Conservation (phyloP, 306 rosid species). For the Lithocarpus polystachyus region DNA sequence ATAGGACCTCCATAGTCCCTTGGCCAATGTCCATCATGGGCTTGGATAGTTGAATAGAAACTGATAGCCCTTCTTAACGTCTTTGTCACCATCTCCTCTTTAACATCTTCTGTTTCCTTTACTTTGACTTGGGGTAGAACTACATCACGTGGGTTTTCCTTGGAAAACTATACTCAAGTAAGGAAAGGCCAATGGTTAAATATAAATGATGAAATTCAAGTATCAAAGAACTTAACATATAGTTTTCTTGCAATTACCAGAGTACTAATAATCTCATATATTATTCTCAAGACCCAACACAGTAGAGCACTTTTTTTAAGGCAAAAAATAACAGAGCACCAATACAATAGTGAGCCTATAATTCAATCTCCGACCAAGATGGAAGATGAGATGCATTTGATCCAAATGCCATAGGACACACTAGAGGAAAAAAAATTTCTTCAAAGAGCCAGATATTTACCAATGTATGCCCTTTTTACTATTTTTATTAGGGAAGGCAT, state of each 20-base stretch:
- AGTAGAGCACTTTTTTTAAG: too few relatives aligned
- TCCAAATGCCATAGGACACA: background rate
- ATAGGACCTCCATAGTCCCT: conserved; percentile 97
- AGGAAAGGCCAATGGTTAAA: conserved; percentile 6
- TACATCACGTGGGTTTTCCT: conserved; percentile 44
- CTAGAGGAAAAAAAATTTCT: background rate
- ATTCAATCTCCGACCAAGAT: background rate
- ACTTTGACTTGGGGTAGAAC: conserved; percentile 60
- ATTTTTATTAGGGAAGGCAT: background rate
- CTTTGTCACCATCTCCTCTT: conserved; percentile 45
- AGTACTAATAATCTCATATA: too few relatives aligned
- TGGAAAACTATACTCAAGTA: conserved; percentile 42
- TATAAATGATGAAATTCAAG: background rate
- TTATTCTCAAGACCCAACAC: too few relatives aligned
- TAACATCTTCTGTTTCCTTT: conserved; percentile 54
- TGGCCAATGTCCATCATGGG: conserved; percentile 85
- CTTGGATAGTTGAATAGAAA: conserved; percentile 70
- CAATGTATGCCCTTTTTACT: background rate
- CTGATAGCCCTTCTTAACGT: conserved; percentile 60
- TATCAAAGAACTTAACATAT: background rate
- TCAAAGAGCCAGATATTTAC: background rate
- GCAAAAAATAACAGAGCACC: background rate
- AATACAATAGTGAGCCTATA: background rate
- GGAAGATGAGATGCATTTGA: background rate
- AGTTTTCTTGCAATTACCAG: background rate